phyloP scores from a whole-genome alignment of 2,329 filamentous ascomycete genomes.

The Penicillium sp. region DNA sequence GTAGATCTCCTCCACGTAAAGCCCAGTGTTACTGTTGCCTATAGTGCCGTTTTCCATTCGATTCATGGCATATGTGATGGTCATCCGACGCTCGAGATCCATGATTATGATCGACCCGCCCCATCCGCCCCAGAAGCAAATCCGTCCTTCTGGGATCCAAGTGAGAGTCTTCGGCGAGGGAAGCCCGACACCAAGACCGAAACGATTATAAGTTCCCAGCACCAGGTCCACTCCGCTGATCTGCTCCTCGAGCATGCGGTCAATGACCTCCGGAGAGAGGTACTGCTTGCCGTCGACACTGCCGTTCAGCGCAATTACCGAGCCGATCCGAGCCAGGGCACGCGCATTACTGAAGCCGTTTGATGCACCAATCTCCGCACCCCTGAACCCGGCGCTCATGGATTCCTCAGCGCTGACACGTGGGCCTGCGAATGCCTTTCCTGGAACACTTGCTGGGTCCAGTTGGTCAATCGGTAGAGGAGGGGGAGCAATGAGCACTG shows the following conservation, averaged over 20 bases:
- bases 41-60: constrained; percentile 37
- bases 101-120: constrained; percentile 47
- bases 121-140: constrained; percentile 48
- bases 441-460: constrained; percentile 27
- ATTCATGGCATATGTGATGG: constrained; percentile 49
- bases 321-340: constrained; percentile 43
- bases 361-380: constrained; percentile 41
- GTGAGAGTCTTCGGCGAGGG: constrained; percentile 24
- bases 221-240: constrained; percentile 43
- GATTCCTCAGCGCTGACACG: constrained; percentile 19
- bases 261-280: constrained; percentile 43
- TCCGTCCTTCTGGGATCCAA: constrained; percentile 32
- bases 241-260: constrained; percentile 49
- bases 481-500: constrained; percentile 34
- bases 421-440: constrained; percentile 32
- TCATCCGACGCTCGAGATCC: constrained; percentile 44
- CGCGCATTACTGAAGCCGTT: constrained; percentile 51
- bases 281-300: constrained; percentile 34
- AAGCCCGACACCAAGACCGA: constrained; percentile 46
- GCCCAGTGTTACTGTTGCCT: constrained; percentile 28
- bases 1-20: constrained; percentile 36
- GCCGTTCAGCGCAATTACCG: constrained; percentile 36
- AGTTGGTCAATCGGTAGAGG: constrained; percentile 11
- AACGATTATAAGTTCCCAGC: constrained; percentile 33
- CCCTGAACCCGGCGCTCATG: constrained; percentile 36